Conservation (phyloP, 164 flowering plant genomes). For the Liriodendron chinense region DNA sequence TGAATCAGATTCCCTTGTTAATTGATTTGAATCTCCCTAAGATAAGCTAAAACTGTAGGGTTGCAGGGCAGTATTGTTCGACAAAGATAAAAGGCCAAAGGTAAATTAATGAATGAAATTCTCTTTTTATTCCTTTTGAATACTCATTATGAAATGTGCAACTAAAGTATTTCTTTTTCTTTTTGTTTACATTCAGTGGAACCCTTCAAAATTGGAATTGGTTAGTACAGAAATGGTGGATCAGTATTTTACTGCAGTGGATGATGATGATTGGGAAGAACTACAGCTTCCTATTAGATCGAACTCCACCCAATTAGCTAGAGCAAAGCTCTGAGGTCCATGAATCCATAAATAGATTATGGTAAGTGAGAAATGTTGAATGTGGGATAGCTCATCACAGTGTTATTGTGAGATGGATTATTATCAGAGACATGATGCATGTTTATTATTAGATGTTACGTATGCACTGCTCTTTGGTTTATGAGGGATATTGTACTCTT, state of each 20-base stretch:
- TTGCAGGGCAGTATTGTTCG: conserved; percentile 59
- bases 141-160: not conserved
- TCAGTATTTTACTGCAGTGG: conserved; percentile 53
- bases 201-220: conserved; percentile 73
- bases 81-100: conserved; percentile 50
- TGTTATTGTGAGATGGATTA: no score
- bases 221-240: conserved; percentile 57
- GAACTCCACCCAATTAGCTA: conserved; percentile 43
- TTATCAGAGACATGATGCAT: no score
- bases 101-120: conserved; percentile 1
- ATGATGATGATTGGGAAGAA: conserved; percentile 70
- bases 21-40: no score
- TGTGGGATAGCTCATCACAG: no score
- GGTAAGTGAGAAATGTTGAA: no score
- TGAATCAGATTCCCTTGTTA: no score
- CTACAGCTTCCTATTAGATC: conserved; percentile 52
- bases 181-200: conserved; percentile 52
- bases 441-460: no score
- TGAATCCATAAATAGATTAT: no score
- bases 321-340: conserved; percentile 76
- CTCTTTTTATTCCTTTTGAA: not conserved
- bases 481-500: no score
- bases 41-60: conserved; percentile 26
- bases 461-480: no score
- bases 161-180: not conserved